A percentile compares a stretch with the other conserved stretches of the same genome.
phyloP scores from a whole-genome alignment of 768 basidiomycete species.

The Pisolithus albus region DNA sequence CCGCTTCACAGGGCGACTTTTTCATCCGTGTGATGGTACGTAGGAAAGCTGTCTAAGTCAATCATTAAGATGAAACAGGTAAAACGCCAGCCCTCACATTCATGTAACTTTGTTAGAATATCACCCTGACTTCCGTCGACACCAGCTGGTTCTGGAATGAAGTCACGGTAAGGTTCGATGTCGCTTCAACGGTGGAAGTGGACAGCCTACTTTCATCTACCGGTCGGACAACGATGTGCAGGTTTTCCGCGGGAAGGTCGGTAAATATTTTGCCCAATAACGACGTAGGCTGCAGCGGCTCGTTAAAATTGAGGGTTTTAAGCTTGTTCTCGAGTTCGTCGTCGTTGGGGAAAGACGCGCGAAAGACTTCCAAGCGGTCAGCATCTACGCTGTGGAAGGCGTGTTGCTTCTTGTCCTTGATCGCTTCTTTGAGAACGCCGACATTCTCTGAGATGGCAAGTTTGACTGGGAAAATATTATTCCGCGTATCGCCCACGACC shows the following conservation, averaged over 20 bases:
- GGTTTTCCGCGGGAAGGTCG: not conserved
- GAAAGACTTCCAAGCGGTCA: not conserved
- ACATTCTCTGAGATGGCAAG: not conserved
- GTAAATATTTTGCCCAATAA: not conserved
- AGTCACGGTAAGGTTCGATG: not conserved
- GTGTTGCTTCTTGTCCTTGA: not conserved
- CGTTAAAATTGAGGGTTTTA: not conserved
- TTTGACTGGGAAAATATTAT: not conserved
- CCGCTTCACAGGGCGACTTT: no score
- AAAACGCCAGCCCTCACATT: no score
- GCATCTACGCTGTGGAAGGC: not conserved
- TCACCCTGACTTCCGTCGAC: not conserved
- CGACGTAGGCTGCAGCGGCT: not conserved
- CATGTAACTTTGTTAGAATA: no score
- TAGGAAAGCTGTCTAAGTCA: no score
- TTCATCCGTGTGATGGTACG: no score
- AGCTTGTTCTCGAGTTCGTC: not conserved
- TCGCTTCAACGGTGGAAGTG: not conserved
- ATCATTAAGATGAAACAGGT: no score
- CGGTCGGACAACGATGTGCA: slow-evolving; percentile 1
- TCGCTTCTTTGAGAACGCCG: not conserved
- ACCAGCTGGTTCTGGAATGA: not conserved
- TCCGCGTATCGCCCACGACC: not conserved
- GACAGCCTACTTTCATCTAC: not conserved
- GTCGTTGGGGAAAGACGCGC: not conserved